A percentile compares a stretch with the other conserved stretches of the same genome.
Conservation (phyloP, 805 yeast species). For the Kregervanrija pseudodelftensis region DNA sequence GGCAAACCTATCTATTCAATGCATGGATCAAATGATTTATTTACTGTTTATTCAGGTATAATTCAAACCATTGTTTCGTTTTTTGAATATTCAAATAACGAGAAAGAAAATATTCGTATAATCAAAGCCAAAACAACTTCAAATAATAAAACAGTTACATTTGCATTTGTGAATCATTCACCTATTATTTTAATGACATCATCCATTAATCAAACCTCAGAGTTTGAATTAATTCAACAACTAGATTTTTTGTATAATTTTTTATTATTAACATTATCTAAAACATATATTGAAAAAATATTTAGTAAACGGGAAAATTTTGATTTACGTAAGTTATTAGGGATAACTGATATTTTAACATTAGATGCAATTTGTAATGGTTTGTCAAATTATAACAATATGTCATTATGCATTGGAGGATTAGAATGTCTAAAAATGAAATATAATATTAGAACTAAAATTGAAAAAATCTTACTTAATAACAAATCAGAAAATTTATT, state of each 20-base stretch:
- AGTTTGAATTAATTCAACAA: conserved; percentile 50
- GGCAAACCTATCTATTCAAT: conserved; percentile 84
- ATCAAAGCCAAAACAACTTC: conserved; percentile 38
- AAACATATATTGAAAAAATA: conserved; percentile 63
- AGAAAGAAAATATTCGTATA: conserved; percentile 34
- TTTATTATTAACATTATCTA: conserved; percentile 74
- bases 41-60: conserved; percentile 69
- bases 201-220: conserved; percentile 41
- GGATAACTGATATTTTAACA: conserved; percentile 66
- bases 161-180: conserved; percentile 52
- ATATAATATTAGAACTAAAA: conserved; percentile 46
- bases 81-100: conserved; percentile 41
- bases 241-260: conserved; percentile 69
- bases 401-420: conserved; percentile 58
- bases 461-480: conserved; percentile 48
- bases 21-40: conserved; percentile 62
- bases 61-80: conserved; percentile 73
- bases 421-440: conserved; percentile 56
- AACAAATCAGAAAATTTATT: conserved; percentile 48
- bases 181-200: conserved; percentile 76
- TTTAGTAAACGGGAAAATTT: conserved; percentile 70
- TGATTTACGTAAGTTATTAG: conserved; percentile 70
- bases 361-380: conserved; percentile 56
- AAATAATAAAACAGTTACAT: conserved; percentile 30
- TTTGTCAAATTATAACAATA: conserved; percentile 43